phyloP scores from a whole-genome alignment of 345 rosid genomes.

The Ceriops tagal region DNA sequence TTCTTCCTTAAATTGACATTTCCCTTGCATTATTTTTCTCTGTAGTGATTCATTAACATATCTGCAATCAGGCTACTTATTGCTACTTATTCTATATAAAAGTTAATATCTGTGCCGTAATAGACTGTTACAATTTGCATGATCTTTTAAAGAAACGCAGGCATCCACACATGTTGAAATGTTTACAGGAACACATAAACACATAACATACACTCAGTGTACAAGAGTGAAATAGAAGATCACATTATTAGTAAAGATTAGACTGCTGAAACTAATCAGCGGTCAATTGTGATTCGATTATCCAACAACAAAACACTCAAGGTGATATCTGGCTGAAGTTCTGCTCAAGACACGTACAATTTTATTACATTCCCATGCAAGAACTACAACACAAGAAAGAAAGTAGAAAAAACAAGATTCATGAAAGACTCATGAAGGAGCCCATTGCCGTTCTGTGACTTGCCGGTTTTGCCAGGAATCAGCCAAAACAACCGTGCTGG shows the following conservation, averaged over 20 bases:
- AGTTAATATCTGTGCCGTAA: not conserved
- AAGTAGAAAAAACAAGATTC: constrained; percentile 23
- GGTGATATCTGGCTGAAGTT: not conserved
- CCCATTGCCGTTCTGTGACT: constrained; percentile 64
- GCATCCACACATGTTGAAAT: not conserved
- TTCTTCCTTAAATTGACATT: no score
- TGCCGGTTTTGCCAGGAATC: constrained; percentile 55
- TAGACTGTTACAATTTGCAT: not conserved
- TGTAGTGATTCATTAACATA: no score
- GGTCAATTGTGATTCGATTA: constrained; percentile 1
- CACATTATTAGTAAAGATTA: not conserved
- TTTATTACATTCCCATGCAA: constrained; percentile 17
- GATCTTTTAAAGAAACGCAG: no score
- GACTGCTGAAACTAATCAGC: constrained; percentile 10
- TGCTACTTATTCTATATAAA: no score
- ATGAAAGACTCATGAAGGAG: constrained; percentile 33
- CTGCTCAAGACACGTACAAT: constrained; percentile 7
- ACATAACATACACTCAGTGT: not conserved
- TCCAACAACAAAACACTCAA: not conserved
- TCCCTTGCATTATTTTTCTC: no score
- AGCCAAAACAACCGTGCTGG: constrained; percentile 23
- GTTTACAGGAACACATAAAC: not conserved
- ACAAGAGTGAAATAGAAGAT: constrained; percentile 5
- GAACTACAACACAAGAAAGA: not conserved
- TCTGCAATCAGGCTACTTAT: not conserved